phyloP scores from a whole-genome alignment of 1,139 yeast genomes.

The Yamadazyma triangularis region DNA sequence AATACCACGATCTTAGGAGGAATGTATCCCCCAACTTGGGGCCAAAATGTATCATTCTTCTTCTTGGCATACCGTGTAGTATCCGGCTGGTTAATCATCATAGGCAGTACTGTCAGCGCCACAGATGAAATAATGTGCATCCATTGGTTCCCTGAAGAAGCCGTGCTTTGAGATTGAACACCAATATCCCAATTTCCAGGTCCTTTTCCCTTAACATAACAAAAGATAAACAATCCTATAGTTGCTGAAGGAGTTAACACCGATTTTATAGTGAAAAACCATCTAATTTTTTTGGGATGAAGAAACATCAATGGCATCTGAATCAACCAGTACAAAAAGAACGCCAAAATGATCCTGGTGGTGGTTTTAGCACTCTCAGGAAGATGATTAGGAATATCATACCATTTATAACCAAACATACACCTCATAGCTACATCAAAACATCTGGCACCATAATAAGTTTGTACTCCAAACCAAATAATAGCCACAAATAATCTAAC shows the following conservation, averaged over 20 bases:
- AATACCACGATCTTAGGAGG: slow-evolving; percentile 11
- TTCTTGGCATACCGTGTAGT: slow-evolving; percentile 13
- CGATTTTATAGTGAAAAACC: slow-evolving; percentile 11
- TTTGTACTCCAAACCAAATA: slow-evolving; percentile 13
- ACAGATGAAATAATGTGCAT: slow-evolving; percentile 12
- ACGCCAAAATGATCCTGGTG: slow-evolving; percentile 10
- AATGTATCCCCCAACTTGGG: slow-evolving; percentile 13
- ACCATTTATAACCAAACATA: slow-evolving; percentile 13
- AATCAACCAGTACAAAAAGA: slow-evolving; percentile 11
- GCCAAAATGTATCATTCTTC: slow-evolving; percentile 10
- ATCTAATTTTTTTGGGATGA: slow-evolving; percentile 12
- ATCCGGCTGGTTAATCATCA: slow-evolving; percentile 15
- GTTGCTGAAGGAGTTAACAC: slow-evolving; percentile 12
- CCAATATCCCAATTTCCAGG: slow-evolving; percentile 13
- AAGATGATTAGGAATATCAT: slow-evolving; percentile 8
- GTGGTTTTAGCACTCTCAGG: slow-evolving; percentile 11
- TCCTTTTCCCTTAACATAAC: slow-evolving; percentile 11
- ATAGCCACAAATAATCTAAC: slow-evolving; percentile 12
- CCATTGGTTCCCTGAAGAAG: slow-evolving; percentile 10
- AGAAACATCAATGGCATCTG: slow-evolving; percentile 14
- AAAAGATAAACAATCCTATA: slow-evolving; percentile 11
- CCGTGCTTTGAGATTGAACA: slow-evolving; percentile 2
- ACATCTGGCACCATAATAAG: slow-evolving; percentile 10
- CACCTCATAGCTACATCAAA: slow-evolving; percentile 10
- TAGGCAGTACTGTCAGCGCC: slow-evolving; percentile 13